Base-by-base conservation (phyloP, 331 rosid genomes). In the Acacia pycnantha region DNA sequence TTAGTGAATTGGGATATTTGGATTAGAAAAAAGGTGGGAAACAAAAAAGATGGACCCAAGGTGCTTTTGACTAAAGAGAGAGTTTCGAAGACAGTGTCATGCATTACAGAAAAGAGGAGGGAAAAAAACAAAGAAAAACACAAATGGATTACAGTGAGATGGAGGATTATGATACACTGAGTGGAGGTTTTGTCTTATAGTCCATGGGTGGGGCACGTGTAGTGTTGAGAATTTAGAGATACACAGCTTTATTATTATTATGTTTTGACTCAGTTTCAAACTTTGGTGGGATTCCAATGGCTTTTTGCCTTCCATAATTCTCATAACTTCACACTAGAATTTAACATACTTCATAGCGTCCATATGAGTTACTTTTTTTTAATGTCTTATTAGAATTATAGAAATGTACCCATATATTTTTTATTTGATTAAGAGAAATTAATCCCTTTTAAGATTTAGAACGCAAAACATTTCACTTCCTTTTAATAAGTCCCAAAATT, bases 11-110 rank as follows among this genome's bases (percentile, higher is more conserved):
- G 74, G 27, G 70, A 81, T 77, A 82, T 83, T 76, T 73, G 71
- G 88, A 87, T 82, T 82, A 79, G 19, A 81, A 73, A 80, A 37
- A 76, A 41, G 43, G 53, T 33, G 2, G 27, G 79, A 44, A 22
- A 50, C 70, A 68, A 24, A 58, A 22, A 77, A 75, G 85, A 74
- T 83, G 91, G 88, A 51, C 91, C 88, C 93, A 78, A 78, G 58
- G 70, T 65, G 85, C 89, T 88, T 90, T 88, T 90, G n/a, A 88
- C 93, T 80, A 84, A 80, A 90, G 93, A 37, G 72, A 11, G 14
- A 77, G 78, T 51, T 56, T 59, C 61, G 81, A 59, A 73, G 86
- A 79, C 44, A 48, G 66, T 29, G 86, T 77, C 82, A 6, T 56
- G 50, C 33, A 40, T 24, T 24, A 16, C 41, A 68, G 41, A 33